Base-by-base conservation (phyloP, 176 grass and related monocot species). In the Oryza coarctata region DNA sequence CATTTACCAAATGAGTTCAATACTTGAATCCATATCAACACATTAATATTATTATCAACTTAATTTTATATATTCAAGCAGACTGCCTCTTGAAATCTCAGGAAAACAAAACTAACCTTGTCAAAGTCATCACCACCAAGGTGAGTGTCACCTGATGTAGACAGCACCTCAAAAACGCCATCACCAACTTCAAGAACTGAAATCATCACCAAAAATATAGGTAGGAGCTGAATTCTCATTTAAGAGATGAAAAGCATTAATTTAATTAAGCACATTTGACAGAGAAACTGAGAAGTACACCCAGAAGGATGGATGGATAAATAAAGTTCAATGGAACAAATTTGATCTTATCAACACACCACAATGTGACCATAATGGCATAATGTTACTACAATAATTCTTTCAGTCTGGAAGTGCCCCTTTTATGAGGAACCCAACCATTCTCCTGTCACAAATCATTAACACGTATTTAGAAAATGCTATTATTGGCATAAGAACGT, bases 41-140 rank as follows among this genome's bases (percentile, higher is more conserved):
- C 6, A 70, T 12, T 15, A 79, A 33, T 23, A 3, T 17, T 44
- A 39, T 20, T 2, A 60, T 11, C 2, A 25, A 5, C n/a, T 60
- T 60, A 60, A 25, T 23, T 60, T 57, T 25, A 3, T 47, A 28
- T 28, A 72, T 45, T 80, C 15, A 65, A 71, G 25, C 20, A 80
- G 23, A 35, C 6, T 9, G 62, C 0, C 20, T 29, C 12, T 50
- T 20, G 5, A 4, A 26, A 66, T 58, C 34, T 29, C 63, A 12
- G 55, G 6, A 49, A 49, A 67, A 23, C 25, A 62, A 23, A 10
- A 44, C 39, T n/a, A 55, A 94, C 92, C 92, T 94, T 94, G 77
- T 94, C 92, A n/a, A 91, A 94, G 79, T 94, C 92, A 89, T 94
- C 89, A 73, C 89, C 89, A 75, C 92, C 92, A 58, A 94, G 92